A percentile compares a stretch with the other conserved stretches of the same genome.
Conservation (phyloP, 2,329 filamentous ascomycete genomes). For the Aspergillus quadrilineatus region DNA sequence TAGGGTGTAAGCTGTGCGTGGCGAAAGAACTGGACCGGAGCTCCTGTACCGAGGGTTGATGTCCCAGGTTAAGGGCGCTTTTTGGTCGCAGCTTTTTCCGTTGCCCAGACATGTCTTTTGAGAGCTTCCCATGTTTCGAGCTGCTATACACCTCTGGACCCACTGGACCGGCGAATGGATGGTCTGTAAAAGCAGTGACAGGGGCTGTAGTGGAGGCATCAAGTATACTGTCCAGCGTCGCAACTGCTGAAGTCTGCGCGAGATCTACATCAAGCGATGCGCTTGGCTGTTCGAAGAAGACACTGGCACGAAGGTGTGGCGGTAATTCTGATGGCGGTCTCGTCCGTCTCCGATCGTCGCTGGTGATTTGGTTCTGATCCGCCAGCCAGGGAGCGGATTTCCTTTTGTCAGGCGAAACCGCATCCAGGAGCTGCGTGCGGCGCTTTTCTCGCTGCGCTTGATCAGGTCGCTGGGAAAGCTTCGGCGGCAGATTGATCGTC, state of each 20-base stretch:
- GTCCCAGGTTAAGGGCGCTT: constrained; percentile 26
- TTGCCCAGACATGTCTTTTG: constrained; percentile 25
- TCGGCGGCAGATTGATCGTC: constrained; percentile 88
- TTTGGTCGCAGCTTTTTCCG: constrained; percentile 34
- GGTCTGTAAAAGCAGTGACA: constrained; percentile 87
- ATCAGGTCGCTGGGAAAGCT: constrained; percentile 71
- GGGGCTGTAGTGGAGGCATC: constrained; percentile 86
- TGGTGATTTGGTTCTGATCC: constrained; percentile 21
- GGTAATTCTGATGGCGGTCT: constrained; percentile 60
- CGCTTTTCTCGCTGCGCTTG: constrained; percentile 65
- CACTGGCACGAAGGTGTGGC: constrained; percentile 82
- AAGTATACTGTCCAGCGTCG: constrained; percentile 85
- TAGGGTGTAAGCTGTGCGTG: constrained; percentile 14
- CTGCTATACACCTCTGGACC: constrained; percentile 73
- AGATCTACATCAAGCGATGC: constrained; percentile 56
- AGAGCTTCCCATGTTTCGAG: constrained; percentile 29
- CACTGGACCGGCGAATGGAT: constrained; percentile 74
- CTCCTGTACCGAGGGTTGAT: constrained; percentile 20
- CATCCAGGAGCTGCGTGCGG: constrained; percentile 69
- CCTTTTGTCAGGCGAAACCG: constrained; percentile 56
- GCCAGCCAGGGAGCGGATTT: constrained; percentile 53
- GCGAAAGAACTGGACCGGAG: constrained; percentile 14
- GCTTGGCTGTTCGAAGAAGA: constrained; percentile 77
- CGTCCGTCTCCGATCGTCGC: constrained; percentile 19
- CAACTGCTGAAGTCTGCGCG: constrained; percentile 77